Conservation (phyloP, 805 yeast genomes). For the Yarrowia sp. region DNA sequence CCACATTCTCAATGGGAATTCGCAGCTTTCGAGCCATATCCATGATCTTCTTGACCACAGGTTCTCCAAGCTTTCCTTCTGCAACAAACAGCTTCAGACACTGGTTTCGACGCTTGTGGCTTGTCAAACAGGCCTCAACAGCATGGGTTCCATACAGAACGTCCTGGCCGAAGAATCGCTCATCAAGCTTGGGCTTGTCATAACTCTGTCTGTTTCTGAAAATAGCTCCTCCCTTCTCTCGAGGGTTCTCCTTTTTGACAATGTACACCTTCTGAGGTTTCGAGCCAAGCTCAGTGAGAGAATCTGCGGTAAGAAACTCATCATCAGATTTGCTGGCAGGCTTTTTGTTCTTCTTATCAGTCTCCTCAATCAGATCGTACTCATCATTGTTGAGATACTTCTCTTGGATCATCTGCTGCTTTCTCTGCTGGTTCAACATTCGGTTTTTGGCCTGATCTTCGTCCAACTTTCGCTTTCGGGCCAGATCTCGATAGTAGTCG, state of each 20-base stretch:
- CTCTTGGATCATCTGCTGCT: constrained; percentile 12
- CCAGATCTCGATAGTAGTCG: constrained; percentile 10
- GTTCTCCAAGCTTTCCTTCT: neutral
- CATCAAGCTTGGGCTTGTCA: constrained; percentile 8
- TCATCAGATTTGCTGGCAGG: neutral
- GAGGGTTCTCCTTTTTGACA: constrained; percentile 24
- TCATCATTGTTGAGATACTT: constrained; percentile 12
- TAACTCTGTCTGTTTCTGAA: constrained; percentile 16
- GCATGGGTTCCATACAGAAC: constrained; percentile 24
- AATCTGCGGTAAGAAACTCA: neutral
- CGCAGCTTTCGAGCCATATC: constrained; percentile 45
- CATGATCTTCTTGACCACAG: constrained; percentile 41
- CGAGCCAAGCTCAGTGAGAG: neutral
- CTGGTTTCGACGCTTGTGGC: constrained; percentile 21
- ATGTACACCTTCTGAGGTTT: constrained; percentile 15
- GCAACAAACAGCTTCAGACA: neutral
- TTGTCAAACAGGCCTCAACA: neutral
- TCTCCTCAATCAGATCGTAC: constrained; percentile 2
- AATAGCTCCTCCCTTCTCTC: constrained; percentile 3
- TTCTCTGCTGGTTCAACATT: neutral
- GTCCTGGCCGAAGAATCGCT: constrained; percentile 18
- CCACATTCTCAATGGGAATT: constrained; percentile 37
- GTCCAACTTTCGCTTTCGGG: constrained; percentile 3
- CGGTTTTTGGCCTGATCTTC: constrained; percentile 3
- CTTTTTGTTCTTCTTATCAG: neutral